Base-by-base conservation (phyloP, 2,329 filamentous ascomycete genomes). In the Volutella citrinella region DNA sequence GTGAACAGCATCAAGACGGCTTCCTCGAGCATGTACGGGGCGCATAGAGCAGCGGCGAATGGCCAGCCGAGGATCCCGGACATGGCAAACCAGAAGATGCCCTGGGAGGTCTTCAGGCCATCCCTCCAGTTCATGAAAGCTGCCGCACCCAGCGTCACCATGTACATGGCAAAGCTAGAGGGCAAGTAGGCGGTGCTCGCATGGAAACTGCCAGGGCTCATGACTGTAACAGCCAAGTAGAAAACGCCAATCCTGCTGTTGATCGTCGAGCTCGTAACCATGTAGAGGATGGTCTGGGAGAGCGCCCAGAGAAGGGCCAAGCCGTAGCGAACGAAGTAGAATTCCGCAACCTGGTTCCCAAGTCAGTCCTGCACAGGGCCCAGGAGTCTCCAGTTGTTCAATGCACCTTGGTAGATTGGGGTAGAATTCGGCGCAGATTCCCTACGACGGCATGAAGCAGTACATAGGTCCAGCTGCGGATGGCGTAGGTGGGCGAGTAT, bases 161-260 rank as follows among this genome's bases (percentile, higher is more conserved):
- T 86, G 59, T 94, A 96, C 93, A 98, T 98, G 55, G 93, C 85
- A 56, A 98, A 98, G 60, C 85, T 95, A 8, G 90, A 95, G 1
- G 93, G 93, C 6, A 98, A 70, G 55, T 87, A 96, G 6, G 91
- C 81, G 3, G 85, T 76, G 37, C 87, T 88, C 5, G 93, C 84
- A 61, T 96, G 88, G 57, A 95, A 97, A 74, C 95, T 94, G 26
- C 93, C 93, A 0, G 93, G 87, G 42, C 85, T 94, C 38, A 83
- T 80, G 30, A 87, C 67, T 40, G 84, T 81, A 26, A 84, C 79
- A 42, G 91, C 69, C 40, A 95, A 65, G 61, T 94, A 96, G 55
- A 95, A 79, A 5, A 95, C 67, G 10, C 87, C 93, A 37, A 97
- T 85, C 39, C 89, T 77, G 7, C 86, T 80, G 55, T 91, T 91